Conservation (phyloP, 2,329 filamentous ascomycete species). For the Diplodia mutila region DNA sequence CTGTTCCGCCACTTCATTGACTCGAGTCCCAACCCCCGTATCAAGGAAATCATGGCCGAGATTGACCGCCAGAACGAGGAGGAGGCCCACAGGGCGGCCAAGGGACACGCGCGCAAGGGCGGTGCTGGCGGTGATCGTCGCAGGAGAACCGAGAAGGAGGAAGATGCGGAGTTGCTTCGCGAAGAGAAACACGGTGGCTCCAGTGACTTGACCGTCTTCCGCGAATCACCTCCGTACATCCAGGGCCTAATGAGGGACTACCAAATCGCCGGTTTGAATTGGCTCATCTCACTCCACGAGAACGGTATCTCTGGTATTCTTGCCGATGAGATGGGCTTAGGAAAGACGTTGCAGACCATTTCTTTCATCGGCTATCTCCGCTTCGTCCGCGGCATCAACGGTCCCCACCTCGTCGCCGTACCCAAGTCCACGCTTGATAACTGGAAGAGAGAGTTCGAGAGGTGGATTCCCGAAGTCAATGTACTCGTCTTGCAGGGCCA, state of each 20-base stretch:
- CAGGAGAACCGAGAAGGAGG: slow-evolving; percentile 93
- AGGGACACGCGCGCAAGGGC: slow-evolving; percentile 77
- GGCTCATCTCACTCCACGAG: slow-evolving; percentile 96
- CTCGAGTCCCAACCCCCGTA: slow-evolving; percentile 91
- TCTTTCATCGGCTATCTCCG: slow-evolving; percentile 93
- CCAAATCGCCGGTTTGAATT: slow-evolving; percentile 92
- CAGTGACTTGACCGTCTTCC: slow-evolving; percentile 80
- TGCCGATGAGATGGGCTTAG: slow-evolving; percentile 97
- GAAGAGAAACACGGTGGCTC: slow-evolving; percentile 89
- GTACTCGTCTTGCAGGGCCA: slow-evolving; percentile 91
- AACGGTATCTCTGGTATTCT: slow-evolving; percentile 98
- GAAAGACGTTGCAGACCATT: slow-evolving; percentile 97
- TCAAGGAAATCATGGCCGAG: slow-evolving; percentile 89
- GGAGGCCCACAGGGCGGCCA: slow-evolving; percentile 70
- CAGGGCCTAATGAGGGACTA: slow-evolving; percentile 93
- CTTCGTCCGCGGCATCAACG: slow-evolving; percentile 85
- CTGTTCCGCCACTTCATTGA: slow-evolving; percentile 99
- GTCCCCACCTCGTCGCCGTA: slow-evolving; percentile 88
- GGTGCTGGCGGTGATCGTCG: slow-evolving; percentile 78
- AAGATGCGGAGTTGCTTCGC: slow-evolving; percentile 84
- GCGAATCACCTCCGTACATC: slow-evolving; percentile 90
- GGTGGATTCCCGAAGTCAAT: slow-evolving; percentile 94
- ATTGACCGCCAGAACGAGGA: slow-evolving; percentile 91
- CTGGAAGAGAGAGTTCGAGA: slow-evolving; percentile 93
- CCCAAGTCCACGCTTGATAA: slow-evolving; percentile 98